phyloP scores from a whole-genome alignment of 192 early-diverging fungal species.

The Entomortierella lignicola region DNA sequence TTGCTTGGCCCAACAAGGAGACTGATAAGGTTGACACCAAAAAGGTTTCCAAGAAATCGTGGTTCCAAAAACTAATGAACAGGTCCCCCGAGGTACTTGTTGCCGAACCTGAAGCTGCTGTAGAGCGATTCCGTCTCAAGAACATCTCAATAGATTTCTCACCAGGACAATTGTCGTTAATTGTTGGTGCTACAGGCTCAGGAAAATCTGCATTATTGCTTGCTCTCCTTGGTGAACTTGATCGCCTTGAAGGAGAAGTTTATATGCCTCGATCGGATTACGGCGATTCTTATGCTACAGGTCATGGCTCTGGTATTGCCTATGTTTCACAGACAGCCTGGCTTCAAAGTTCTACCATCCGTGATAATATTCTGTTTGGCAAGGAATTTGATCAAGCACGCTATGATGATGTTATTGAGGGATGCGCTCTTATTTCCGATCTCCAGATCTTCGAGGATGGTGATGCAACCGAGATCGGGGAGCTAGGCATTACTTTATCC shows the following conservation, averaged over 20 bases:
- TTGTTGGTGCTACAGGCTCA: conserved; percentile 87
- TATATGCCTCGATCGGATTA: conserved; percentile 56
- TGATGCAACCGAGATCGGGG: conserved; percentile 78
- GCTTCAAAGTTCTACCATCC: conserved; percentile 79
- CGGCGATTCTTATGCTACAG: conserved; percentile 14
- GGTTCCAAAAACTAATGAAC: conserved; percentile 12
- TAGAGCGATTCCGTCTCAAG: conserved; percentile 62
- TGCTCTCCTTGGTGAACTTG: conserved; percentile 89
- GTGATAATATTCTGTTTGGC: conserved; percentile 84
- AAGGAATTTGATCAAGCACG: conserved; percentile 54
- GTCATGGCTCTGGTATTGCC: conserved; percentile 71
- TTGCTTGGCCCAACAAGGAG: conserved; percentile 42
- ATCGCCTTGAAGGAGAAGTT: conserved; percentile 52
- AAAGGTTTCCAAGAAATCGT: conserved; percentile 26
- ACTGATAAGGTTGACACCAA: conserved; percentile 48
- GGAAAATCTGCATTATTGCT: conserved; percentile 88
- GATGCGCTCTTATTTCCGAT: conserved; percentile 69
- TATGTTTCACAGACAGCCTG: conserved; percentile 81
- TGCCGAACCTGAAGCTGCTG: conserved; percentile 7
- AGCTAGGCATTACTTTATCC: conserved; percentile 85
- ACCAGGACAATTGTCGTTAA: conserved; percentile 74
- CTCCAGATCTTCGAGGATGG: conserved; percentile 62
- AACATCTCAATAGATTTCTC: conserved; percentile 78
- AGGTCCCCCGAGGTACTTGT: conserved; percentile 28
- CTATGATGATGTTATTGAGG: conserved; percentile 64